Conservation (phyloP, 2,329 filamentous ascomycete genomes). For the Phaeoacremonium minimum region DNA sequence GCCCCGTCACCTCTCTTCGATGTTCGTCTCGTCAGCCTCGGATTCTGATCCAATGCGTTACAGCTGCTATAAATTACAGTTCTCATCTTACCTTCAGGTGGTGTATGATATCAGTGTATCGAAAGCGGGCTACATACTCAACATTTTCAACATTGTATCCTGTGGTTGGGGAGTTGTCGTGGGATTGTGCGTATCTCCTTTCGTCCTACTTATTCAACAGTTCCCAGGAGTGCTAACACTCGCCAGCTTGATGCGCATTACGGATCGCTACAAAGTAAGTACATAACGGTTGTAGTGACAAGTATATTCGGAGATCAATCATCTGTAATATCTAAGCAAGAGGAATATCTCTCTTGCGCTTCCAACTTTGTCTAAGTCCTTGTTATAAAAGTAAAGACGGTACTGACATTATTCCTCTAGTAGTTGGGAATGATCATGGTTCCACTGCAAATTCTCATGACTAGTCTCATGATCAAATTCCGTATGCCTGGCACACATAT, state of each 20-base stretch:
- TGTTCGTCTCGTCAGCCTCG: too few relatives aligned
- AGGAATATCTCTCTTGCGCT: too few relatives aligned
- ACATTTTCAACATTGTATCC: conserved; percentile 5
- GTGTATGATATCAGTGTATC: conserved; percentile 2
- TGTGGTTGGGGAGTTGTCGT: conserved; percentile 3
- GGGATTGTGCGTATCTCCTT: too few relatives aligned
- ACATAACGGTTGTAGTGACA: too few relatives aligned
- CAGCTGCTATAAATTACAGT: conserved; percentile 5
- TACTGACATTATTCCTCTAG: conserved; percentile 1
- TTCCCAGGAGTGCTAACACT: too few relatives aligned
- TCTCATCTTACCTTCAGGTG: conserved; percentile 4
- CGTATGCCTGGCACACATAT: conserved; percentile 4
- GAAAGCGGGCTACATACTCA: conserved; percentile 2
- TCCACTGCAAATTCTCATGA: conserved; percentile 2
- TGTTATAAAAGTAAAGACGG: too few relatives aligned
- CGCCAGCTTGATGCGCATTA: too few relatives aligned
- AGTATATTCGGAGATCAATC: too few relatives aligned
- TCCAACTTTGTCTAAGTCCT: too few relatives aligned
- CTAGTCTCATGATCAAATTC: conserved; percentile 3
- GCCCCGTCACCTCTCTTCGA: too few relatives aligned
- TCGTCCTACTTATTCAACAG: conserved; percentile 3
- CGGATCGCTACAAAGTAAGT: too few relatives aligned
- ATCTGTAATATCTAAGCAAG: too few relatives aligned
- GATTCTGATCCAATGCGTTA: not conserved
- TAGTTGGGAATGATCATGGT: conserved; percentile 2